phyloP scores from a whole-genome alignment of 768 basidiomycete species.

The Termitomyces sp. region DNA sequence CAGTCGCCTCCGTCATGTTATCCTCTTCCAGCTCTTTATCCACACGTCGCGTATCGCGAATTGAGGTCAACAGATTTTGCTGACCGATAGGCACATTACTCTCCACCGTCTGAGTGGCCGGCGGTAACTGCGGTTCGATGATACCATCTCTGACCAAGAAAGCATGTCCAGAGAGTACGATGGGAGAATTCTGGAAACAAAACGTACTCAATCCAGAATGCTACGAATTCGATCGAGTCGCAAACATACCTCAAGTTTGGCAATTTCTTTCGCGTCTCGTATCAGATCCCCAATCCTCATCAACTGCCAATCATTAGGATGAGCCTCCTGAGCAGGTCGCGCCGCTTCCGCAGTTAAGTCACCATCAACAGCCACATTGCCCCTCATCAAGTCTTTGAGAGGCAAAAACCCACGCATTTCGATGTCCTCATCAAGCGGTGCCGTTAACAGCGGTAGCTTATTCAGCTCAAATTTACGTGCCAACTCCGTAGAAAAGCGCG shows the following conservation, averaged over 20 bases:
- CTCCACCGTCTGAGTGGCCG: slow-evolving; percentile 1
- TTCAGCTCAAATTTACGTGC: slow-evolving; percentile 61
- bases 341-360: slow-evolving; percentile 15
- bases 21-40: slow-evolving; percentile 42
- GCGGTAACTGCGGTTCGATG: slow-evolving; percentile 17
- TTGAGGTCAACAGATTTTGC: slow-evolving; percentile 18
- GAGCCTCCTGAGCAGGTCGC: slow-evolving; percentile 30
- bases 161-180: slow-evolving; percentile 14
- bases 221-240: background rate
- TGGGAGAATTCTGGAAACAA: slow-evolving; percentile 32
- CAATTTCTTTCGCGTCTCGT: slow-evolving; percentile 59
- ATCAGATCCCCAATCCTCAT: slow-evolving; percentile 90
- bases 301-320: slow-evolving; percentile 94
- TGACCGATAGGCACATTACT: slow-evolving; percentile 10
- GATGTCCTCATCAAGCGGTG: slow-evolving; percentile 82
- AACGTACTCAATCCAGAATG: background rate
- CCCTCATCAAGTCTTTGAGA: slow-evolving; percentile 55
- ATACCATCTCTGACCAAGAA: slow-evolving; percentile 8
- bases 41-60: slow-evolving; percentile 18
- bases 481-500: slow-evolving; percentile 59
- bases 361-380: slow-evolving; percentile 17
- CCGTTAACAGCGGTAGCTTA: slow-evolving; percentile 49
- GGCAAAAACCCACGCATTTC: slow-evolving; percentile 89
- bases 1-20: slow-evolving; percentile 62
- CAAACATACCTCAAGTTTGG: slow-evolving; percentile 49